Percentiles rank a stretch among this genome's conserved stretches.
Evolutionary conservation across 176 grass and related monocot species (phyloP).

Genomic region (Eragrostis nindensis): DNA sequence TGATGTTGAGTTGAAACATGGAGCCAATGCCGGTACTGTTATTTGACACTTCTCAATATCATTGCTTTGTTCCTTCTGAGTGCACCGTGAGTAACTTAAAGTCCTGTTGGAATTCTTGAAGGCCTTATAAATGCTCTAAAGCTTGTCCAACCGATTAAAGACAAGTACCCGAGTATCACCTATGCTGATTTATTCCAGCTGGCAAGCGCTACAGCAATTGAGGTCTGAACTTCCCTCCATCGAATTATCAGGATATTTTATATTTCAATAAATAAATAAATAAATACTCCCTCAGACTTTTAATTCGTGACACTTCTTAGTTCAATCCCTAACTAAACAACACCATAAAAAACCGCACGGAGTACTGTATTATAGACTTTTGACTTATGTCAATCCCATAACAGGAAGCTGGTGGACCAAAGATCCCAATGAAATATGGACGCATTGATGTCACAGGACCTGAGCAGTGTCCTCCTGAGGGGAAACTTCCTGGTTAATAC

Average conservation of each 20-base stretch:
- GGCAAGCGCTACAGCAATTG: slow-evolving; percentile 97
- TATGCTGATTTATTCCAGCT: slow-evolving; percentile 94
- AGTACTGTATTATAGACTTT: neutral
- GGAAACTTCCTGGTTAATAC: slow-evolving; percentile 93
- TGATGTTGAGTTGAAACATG: slow-evolving; percentile 91
- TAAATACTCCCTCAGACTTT: neutral
- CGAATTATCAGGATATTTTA: slow-evolving; percentile 24
- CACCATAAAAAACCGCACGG: neutral
- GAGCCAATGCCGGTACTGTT: slow-evolving; percentile 92
- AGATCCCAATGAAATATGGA: slow-evolving; percentile 92
- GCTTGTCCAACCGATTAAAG: slow-evolving; percentile 88
- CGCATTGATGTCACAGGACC: slow-evolving; percentile 87
- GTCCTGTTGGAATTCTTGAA: slow-evolving; percentile 29
- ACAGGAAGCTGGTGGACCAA: slow-evolving; percentile 91
- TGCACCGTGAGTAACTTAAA: slow-evolving; percentile 22
- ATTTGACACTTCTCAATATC: slow-evolving; percentile 22
- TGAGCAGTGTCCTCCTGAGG: slow-evolving; percentile 90
- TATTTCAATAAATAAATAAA: slow-evolving; percentile 10
- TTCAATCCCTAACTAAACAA: neutral
- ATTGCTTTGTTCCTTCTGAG: slow-evolving; percentile 26
- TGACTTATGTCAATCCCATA: slow-evolving; percentile 32
- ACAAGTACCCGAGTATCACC: slow-evolving; percentile 72
- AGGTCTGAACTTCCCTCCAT: slow-evolving; percentile 52
- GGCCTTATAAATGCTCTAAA: slow-evolving; percentile 93
- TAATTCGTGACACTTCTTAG: neutral